Evolutionary conservation across 192 early-diverging fungal genomes (phyloP), one percentile per base, ranked within the genome.

Genomic region (Mortierella antarctica): DNA sequence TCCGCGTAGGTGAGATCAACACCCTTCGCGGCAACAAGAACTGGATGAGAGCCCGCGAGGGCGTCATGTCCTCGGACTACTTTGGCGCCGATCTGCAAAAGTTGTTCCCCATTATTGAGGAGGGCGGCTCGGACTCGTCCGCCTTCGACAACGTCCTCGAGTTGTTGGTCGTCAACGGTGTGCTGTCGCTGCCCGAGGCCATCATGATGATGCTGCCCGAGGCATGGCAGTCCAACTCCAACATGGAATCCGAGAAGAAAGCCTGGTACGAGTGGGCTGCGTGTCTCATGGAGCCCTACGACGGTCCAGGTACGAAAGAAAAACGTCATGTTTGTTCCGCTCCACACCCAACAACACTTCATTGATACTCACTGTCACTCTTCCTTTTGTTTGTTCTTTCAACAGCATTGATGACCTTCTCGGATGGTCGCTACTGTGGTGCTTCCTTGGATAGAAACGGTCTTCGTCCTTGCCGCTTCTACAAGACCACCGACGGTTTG

Each of bases 171-270:
- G 91, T 94, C 74, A 97, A 96, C 81, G 95, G 95, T 70, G 94
- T 91, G 45, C 78, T 98, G 58, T 89, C 94, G 18, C 86, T 99
- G 70, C 96, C 98, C 59, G 95, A 99, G 80, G 95, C 96, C 46
- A 93, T 99, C 61, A 98, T 98, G 95, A 93, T 98, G 85, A 97
- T 99, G 97, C 92, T 98, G 83, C 98, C 98, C 50, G 98, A 99
- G 83, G 96, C 98, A 8, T 98, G 96, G 96, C 95, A 98, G 83
- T 95, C 94, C 83, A 94, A 96, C 78, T 83, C 87, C 48, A 82
- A 83, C 61, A 96, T 96, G 91, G 92, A 92, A 62, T 88, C 92
- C 13, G 93, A 93, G 51, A 96, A 96, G 87, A 89, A 92, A 50
- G 93, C 95, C 17, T 99, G 97, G 85, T 98, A 99, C 84, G 92